Percentiles rank a stretch among this genome's conserved stretches.
These are phyloP conservation scores for Phoenix dactylifera DNA, from an alignment of 176 grass and related monocot species.

Conservation along the genomic window DNA sequence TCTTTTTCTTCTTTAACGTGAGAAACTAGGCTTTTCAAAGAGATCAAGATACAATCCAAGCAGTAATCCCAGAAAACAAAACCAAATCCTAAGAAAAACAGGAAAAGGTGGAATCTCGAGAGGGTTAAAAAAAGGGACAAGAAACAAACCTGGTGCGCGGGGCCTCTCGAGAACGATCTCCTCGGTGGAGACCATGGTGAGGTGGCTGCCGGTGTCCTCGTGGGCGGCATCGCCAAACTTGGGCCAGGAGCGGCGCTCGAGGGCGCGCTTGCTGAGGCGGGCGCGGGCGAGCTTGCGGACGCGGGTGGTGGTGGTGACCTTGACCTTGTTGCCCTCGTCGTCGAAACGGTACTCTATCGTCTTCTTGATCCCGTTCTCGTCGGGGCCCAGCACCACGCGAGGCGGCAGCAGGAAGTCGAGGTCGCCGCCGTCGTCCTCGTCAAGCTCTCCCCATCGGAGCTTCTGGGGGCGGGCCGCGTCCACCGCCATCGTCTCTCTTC, in stretches of 20 bases:
- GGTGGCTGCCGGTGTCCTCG: conserved; percentile 45
- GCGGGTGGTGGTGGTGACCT: conserved; percentile 68
- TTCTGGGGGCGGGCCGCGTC: conserved; percentile 26
- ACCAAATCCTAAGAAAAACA: not conserved
- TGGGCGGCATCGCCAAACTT: conserved; percentile 76
- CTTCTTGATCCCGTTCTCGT: conserved; percentile 67
- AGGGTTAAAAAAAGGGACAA: too few species aligned
- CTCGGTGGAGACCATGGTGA: conserved; percentile 78
- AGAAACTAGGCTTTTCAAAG: too few species aligned
- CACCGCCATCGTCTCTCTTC: conserved; percentile 17
- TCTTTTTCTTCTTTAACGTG: too few species aligned
- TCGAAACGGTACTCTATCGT: conserved; percentile 73
- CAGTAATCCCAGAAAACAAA: too few species aligned
- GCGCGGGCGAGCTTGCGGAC: conserved; percentile 61
- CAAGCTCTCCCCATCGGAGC: conserved; percentile 40
- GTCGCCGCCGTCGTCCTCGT: conserved; percentile 56
- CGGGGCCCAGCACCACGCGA: conserved; percentile 50
- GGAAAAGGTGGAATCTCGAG: not conserved
- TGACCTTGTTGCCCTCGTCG: conserved; percentile 68
- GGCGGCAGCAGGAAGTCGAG: conserved; percentile 75
- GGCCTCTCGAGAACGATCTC: conserved; percentile 81
- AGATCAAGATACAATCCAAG: too few species aligned
- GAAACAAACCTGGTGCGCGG: conserved; percentile 47
- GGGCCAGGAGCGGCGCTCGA: conserved; percentile 63
- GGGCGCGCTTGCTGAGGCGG: conserved; percentile 57